Percentiles rank a stretch among this genome's conserved stretches.
Conservation (phyloP, 768 basidiomycete species). For the Coprinopsis cinerea region DNA sequence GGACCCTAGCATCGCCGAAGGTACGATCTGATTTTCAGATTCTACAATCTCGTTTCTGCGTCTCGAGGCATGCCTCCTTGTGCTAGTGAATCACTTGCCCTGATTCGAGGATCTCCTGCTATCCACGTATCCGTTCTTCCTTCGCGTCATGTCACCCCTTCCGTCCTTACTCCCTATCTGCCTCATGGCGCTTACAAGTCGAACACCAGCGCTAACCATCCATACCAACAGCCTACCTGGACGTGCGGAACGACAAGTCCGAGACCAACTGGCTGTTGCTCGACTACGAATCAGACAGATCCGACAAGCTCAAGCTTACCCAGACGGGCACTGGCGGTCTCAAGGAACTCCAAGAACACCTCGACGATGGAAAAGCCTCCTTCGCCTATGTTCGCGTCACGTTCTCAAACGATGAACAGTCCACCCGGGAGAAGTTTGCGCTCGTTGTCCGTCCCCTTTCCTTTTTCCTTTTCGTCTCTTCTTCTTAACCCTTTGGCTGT, state of each 20-base stretch:
- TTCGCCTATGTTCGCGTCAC: constrained; percentile 81
- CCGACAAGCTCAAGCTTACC: constrained; percentile 76
- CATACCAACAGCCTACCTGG: constrained; percentile 64
- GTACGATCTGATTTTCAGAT: constrained; percentile 30
- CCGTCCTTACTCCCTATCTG: constrained; percentile 5
- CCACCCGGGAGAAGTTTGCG: constrained; percentile 83
- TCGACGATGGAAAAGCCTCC: constrained; percentile 72
- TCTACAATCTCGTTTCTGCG: too few relatives aligned
- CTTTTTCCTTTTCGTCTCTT: not conserved
- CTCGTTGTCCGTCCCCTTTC: constrained; percentile 43
- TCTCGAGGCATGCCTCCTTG: too few relatives aligned
- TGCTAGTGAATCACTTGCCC: too few relatives aligned
- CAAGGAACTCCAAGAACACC: constrained; percentile 61
- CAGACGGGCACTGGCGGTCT: constrained; percentile 78
- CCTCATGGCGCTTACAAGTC: not conserved
- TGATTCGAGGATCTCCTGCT: too few relatives aligned
- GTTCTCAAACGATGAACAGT: constrained; percentile 85
- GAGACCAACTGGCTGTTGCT: constrained; percentile 88
- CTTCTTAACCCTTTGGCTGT: not conserved
- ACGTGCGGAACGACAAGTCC: constrained; percentile 79
- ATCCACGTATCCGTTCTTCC: too few relatives aligned
- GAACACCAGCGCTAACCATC: constrained; percentile 11
- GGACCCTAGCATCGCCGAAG: constrained; percentile 67
- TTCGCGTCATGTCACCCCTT: too few relatives aligned
- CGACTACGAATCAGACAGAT: constrained; percentile 82